Evolutionary conservation across 768 basidiomycete species (phyloP).

Genomic region (Lactarius akahatsu): DNA sequence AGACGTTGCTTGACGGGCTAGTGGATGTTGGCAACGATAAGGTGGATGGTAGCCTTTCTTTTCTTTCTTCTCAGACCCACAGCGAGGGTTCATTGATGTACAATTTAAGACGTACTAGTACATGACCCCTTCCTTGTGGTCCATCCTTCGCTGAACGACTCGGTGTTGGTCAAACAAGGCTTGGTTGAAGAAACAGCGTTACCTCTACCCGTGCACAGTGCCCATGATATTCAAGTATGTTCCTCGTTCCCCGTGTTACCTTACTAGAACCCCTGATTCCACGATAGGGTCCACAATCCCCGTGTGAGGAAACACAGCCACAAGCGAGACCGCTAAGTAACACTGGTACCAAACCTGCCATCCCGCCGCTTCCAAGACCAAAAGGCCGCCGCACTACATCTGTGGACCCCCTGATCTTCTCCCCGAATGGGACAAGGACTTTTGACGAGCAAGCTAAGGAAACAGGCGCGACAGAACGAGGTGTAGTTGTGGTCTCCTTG

Average conservation of each 20-base stretch:
- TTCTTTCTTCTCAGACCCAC: background rate
- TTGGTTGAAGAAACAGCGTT: conserved; percentile 20
- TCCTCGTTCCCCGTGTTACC: background rate
- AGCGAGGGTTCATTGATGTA: background rate
- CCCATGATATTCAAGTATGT: conserved; percentile 22
- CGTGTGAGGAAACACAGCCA: background rate
- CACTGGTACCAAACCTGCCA: background rate
- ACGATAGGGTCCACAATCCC: conserved; percentile 1
- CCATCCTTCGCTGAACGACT: conserved; percentile 27
- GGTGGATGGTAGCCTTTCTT: conserved; percentile 11
- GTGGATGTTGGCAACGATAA: conserved; percentile 2
- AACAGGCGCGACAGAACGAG: background rate
- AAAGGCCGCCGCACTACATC: background rate
- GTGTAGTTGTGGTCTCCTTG: background rate
- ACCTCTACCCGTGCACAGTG: conserved; percentile 23
- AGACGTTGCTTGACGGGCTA: conserved; percentile 6
- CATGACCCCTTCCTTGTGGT: conserved; percentile 28
- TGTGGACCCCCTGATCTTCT: background rate
- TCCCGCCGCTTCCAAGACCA: background rate
- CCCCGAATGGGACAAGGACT: background rate
- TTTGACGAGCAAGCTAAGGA: background rate
- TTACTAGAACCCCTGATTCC: background rate
- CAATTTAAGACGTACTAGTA: background rate
- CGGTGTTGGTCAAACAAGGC: conserved; percentile 25
- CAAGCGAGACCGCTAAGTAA: background rate